Conservation (phyloP, 257 asterid genomes). For the Nemophila menziesii region DNA sequence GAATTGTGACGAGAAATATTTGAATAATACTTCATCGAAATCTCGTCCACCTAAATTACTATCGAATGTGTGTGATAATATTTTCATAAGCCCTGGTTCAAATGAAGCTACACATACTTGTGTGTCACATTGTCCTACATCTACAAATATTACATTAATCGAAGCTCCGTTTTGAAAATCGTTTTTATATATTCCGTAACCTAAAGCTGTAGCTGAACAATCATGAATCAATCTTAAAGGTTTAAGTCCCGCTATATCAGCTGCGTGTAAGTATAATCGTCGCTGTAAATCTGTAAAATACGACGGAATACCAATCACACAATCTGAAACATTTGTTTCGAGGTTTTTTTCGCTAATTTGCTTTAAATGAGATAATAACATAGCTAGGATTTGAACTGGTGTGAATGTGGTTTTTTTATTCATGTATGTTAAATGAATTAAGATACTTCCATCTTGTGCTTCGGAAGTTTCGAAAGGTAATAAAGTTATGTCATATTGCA, state of each 20-base stretch:
- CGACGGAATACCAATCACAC: slow-evolving; percentile 80
- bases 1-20: slow-evolving; percentile 64
- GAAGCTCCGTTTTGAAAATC: slow-evolving; percentile 46
- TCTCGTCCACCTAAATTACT: slow-evolving; percentile 87
- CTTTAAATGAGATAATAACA: slow-evolving; percentile 75
- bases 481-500: slow-evolving; percentile 57
- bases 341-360: slow-evolving; percentile 69
- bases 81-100: slow-evolving; percentile 65
- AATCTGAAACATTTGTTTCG: slow-evolving; percentile 41
- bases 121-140: slow-evolving; percentile 89
- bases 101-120: slow-evolving; percentile 81
- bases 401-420: slow-evolving; percentile 47
- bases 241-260: slow-evolving; percentile 79
- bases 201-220: slow-evolving; percentile 85
- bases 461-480: slow-evolving; percentile 71
- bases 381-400: slow-evolving; percentile 72
- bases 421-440: slow-evolving; percentile 60
- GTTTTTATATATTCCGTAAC: slow-evolving; percentile 82
- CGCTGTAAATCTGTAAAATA: slow-evolving; percentile 84
- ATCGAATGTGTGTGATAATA: slow-evolving; percentile 78
- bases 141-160: slow-evolving; percentile 70
- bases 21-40: slow-evolving; percentile 79
- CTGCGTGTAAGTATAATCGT: slow-evolving; percentile 76
- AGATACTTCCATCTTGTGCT: slow-evolving; percentile 69
- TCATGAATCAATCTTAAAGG: slow-evolving; percentile 84